These are phyloP conservation scores for Lineolata rhizophorae DNA, from an alignment of 495 filamentous ascomycete genomes.

Conservation along the genomic window DNA sequence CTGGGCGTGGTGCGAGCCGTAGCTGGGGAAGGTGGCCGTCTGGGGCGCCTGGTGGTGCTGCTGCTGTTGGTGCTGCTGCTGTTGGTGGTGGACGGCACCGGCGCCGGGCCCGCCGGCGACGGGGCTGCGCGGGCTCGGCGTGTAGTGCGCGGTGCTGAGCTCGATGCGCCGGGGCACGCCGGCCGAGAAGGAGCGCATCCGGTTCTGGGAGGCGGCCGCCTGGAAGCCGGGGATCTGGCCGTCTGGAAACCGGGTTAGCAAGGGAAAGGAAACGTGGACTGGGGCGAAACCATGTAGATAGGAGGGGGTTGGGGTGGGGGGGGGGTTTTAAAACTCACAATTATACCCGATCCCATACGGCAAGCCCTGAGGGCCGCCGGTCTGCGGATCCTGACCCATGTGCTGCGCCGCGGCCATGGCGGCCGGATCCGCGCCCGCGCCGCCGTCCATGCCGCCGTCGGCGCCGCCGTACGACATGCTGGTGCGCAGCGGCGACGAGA, in stretches of 20 bases:
- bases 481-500: conserved; percentile 16
- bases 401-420: too few relatives aligned
- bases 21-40: conserved; percentile 14
- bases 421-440: too few relatives aligned
- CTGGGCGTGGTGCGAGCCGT: too few relatives aligned
- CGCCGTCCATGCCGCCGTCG: conserved; percentile 5
- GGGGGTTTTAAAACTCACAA: conserved; percentile 10
- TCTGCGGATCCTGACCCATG: too few relatives aligned
- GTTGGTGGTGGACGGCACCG: too few relatives aligned
- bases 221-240: conserved; percentile 15
- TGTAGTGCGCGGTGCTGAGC: conserved; percentile 11
- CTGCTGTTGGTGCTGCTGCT: too few relatives aligned
- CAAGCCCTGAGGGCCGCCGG: too few relatives aligned
- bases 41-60: too few relatives aligned
- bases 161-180: conserved; percentile 14
- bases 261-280: not conserved
- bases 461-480: conserved; percentile 18
- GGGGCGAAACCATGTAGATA: too few relatives aligned
- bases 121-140: conserved; percentile 10
- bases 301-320: too few relatives aligned
- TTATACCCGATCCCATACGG: conserved; percentile 19
- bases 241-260: conserved; percentile 9
- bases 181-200: conserved; percentile 15
- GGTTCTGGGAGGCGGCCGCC: conserved; percentile 8
- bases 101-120: too few relatives aligned